Base-by-base conservation (phyloP, 345 rosid species). In the Gossypioides kirkii region DNA sequence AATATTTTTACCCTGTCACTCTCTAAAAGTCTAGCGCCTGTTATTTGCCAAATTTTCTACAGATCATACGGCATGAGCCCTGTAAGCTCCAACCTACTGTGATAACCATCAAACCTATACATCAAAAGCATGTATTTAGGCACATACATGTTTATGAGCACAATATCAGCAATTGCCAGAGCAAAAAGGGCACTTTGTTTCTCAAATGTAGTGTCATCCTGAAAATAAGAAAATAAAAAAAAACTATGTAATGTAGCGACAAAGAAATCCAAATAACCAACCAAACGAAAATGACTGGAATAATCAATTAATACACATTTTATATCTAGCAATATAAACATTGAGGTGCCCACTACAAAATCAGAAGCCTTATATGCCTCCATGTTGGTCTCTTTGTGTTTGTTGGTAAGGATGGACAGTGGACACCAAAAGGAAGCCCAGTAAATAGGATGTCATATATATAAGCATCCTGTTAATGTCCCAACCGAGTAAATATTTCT, bases 131-230 rank as follows among this genome's bases (percentile, higher is more conserved):
- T 16, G 8, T 6, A 73, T 22, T n/a, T 60, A 58, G 23, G 60
- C 17, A 81, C 90, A 85, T 79, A 88, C 91, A 90, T 87, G 82
- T 90, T 90, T 73, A 90, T 88, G 10, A 90, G 78, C 14, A 90
- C 93, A 77, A 90, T 81, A 78, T 90, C 96, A 2, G 96, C 96
- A 78, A 90, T 71, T 17, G 90, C 91, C 73, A 88, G 76, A 65
- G 92, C 96, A 58, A 88, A 83, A 26, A 90, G 77, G 49, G 96
- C 85, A 77, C 93, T 90, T 81, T 90, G 96, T 75, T 88, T 90
- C 84, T 90, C 96, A 62, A 90, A 90, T 63, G 90, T 78, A 61
- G 93, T 88, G 80, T 90, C 96, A 77, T 90, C 91, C 93, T 90
- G 87, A 71, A 84, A 11, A 58, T 32, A 32, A 32, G 38, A 63